phyloP scores from a whole-genome alignment of 1,139 yeast species.

The Debaryomyces sp. region DNA sequence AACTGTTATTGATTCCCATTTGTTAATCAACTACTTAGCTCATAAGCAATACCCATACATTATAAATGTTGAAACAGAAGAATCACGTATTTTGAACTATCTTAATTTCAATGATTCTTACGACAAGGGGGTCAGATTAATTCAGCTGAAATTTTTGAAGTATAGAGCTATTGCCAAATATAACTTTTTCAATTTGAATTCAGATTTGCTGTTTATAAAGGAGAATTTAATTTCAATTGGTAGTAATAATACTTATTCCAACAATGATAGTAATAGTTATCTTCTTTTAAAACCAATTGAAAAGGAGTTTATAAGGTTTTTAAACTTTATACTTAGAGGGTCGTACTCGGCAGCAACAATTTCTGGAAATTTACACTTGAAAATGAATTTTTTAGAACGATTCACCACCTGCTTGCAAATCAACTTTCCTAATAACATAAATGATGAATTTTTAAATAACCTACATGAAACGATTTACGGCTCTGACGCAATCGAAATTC shows the following conservation, averaged over 20 bases:
- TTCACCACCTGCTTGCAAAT: slow-evolving; percentile 13
- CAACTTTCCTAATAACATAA: slow-evolving; percentile 9
- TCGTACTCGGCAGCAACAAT: slow-evolving; percentile 9
- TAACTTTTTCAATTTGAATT: slow-evolving; percentile 15
- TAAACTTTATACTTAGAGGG: slow-evolving; percentile 13
- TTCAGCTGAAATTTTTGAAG: slow-evolving; percentile 10
- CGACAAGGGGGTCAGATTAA: slow-evolving; percentile 13
- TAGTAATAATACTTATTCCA: not conserved
- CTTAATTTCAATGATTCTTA: slow-evolving; percentile 10
- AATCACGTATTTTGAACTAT: slow-evolving; percentile 8
- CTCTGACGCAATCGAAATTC: slow-evolving; percentile 16
- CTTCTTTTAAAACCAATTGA: slow-evolving; percentile 15
- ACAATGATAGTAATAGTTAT: not conserved
- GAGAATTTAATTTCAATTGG: slow-evolving; percentile 11
- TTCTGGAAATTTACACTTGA: slow-evolving; percentile 9
- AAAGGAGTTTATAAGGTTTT: slow-evolving; percentile 12
- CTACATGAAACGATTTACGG: slow-evolving; percentile 11
- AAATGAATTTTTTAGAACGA: slow-evolving; percentile 4
- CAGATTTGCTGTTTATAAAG: slow-evolving; percentile 10
- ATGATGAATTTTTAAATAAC: not conserved
- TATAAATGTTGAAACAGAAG: slow-evolving; percentile 17
- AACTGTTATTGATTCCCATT: slow-evolving; percentile 13
- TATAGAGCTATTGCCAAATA: slow-evolving; percentile 14
- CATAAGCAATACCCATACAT: slow-evolving; percentile 11
- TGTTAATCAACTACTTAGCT: slow-evolving; percentile 11